phyloP scores from a whole-genome alignment of 2,329 filamentous ascomycete genomes.

The Xylariaceae sp. region DNA sequence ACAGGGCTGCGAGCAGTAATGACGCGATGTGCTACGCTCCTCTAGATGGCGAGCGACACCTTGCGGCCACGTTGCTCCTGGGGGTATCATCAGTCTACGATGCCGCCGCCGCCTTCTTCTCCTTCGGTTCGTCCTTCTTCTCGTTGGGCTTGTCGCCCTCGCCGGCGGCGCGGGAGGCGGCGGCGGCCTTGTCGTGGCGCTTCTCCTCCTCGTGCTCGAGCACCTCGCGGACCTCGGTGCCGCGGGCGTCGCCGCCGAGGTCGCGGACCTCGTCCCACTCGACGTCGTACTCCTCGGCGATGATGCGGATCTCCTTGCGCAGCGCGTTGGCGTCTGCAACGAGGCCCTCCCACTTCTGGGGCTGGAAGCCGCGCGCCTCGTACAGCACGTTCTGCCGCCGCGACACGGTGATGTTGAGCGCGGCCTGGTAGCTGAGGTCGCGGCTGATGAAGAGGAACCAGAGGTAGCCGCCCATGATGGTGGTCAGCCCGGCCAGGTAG shows the following conservation, averaged over 20 bases:
- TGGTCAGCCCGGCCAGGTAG: slow-evolving; percentile 78
- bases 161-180: slow-evolving; percentile 32
- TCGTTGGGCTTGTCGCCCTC: slow-evolving; percentile 31
- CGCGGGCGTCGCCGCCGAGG: slow-evolving; percentile 62
- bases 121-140: slow-evolving; percentile 9
- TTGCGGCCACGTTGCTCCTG: not conserved
- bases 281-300: slow-evolving; percentile 82
- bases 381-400: slow-evolving; percentile 72
- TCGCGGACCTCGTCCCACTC: slow-evolving; percentile 78
- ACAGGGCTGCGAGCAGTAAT: too few species aligned
- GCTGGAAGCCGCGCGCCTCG: slow-evolving; percentile 65
- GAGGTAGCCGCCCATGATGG: slow-evolving; percentile 81
- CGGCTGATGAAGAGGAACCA: slow-evolving; percentile 93
- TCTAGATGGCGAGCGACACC: not conserved
- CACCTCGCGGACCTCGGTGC: slow-evolving; percentile 54
- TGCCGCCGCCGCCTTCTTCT: slow-evolving; percentile 3
- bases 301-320: slow-evolving; percentile 67
- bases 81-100: slow-evolving; percentile 3
- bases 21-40: too few species aligned
- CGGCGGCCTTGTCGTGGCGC: slow-evolving; percentile 28
- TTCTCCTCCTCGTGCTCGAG: slow-evolving; percentile 44
- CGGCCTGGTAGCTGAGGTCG: slow-evolving; percentile 78
- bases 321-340: slow-evolving; percentile 74
- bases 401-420: slow-evolving; percentile 80
- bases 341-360: slow-evolving; percentile 67